A percentile compares a stretch with the other conserved stretches of the same genome.
phyloP scores from a whole-genome alignment of 768 basidiomycete species.

The Psilocybe cyanescens region DNA sequence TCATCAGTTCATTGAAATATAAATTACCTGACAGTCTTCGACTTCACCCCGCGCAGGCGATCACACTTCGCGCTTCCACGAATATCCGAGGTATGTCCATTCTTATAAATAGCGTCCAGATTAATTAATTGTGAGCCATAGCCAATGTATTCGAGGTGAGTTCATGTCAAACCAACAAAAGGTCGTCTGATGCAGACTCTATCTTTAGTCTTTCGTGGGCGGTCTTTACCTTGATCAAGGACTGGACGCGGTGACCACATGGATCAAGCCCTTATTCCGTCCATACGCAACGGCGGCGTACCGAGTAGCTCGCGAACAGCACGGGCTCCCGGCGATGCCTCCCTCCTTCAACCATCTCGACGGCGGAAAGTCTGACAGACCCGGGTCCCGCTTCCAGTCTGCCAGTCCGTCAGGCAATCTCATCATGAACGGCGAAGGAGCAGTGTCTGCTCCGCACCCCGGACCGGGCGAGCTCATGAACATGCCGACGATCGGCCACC shows the following conservation, averaged over 20 bases:
- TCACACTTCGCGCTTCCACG: slow-evolving; percentile 68
- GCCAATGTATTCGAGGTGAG: slow-evolving; percentile 82
- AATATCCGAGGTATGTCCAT: slow-evolving; percentile 67
- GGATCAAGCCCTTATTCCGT: slow-evolving; percentile 65
- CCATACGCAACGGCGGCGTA: slow-evolving; percentile 72
- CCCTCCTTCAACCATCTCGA: slow-evolving; percentile 19
- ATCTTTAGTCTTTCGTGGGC: slow-evolving; percentile 72
- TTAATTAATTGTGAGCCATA: slow-evolving; percentile 28
- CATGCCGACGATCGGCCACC: slow-evolving; percentile 56
- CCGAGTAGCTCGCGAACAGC: slow-evolving; percentile 61
- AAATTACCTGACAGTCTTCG: slow-evolving; percentile 62
- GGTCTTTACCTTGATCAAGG: slow-evolving; percentile 77
- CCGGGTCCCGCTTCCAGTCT: slow-evolving; percentile 19
- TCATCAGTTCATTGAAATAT: slow-evolving; percentile 63
- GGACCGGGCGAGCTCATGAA: slow-evolving; percentile 19
- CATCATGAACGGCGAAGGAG: not conserved
- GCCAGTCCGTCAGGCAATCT: slow-evolving; percentile 1
- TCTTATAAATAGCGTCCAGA: slow-evolving; percentile 2
- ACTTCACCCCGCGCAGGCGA: slow-evolving; percentile 73
- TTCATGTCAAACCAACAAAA: not conserved
- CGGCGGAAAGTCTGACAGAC: slow-evolving; percentile 10
- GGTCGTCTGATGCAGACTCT: not conserved
- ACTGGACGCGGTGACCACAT: slow-evolving; percentile 52
- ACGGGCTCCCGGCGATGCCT: slow-evolving; percentile 60
- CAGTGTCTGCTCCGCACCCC: slow-evolving; percentile 17